Conservation (phyloP, 345 rosid genomes). For the Cardamine chenopodiifolia region DNA sequence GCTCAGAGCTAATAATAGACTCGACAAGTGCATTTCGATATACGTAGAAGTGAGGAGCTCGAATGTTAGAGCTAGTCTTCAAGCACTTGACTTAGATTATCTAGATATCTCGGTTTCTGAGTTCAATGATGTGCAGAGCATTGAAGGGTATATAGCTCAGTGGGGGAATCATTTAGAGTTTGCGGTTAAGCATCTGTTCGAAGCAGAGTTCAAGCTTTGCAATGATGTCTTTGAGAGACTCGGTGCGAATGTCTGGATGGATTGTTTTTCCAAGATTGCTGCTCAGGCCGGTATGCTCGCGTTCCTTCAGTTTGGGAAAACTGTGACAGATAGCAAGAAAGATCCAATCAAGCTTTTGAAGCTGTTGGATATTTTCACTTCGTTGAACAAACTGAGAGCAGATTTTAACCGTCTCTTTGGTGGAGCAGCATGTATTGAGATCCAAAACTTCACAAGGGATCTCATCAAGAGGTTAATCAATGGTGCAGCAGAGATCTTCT, state of each 20-base stretch:
- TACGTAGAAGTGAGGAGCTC: constrained; percentile 87
- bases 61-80: constrained; percentile 89
- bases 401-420: constrained; percentile 97
- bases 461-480: constrained; percentile 85
- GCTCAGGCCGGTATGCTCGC: constrained; percentile 96
- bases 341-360: constrained; percentile 94
- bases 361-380: constrained; percentile 82
- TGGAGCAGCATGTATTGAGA: constrained; percentile 90
- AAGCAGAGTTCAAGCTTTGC: constrained; percentile 93
- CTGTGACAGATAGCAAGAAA: constrained; percentile 88
- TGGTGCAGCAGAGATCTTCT: constrained; percentile 91
- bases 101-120: constrained; percentile 88
- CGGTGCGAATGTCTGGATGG: constrained; percentile 89
- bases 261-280: constrained; percentile 93
- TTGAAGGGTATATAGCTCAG: constrained; percentile 78
- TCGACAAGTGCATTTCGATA: constrained; percentile 77
- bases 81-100: constrained; percentile 89
- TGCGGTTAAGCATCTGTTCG: constrained; percentile 97
- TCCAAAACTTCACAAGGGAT: constrained; percentile 93
- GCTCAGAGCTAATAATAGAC: constrained; percentile 78
- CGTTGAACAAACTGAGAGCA: constrained; percentile 79
- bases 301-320: constrained; percentile 92
- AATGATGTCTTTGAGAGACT: constrained; percentile 91
- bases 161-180: constrained; percentile 99
- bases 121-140: constrained; percentile 86